Evolutionary conservation across 2,329 filamentous ascomycete species (phyloP), one percentile per base, ranked within the genome.

Genomic region (Zymoseptoria ardabiliae): DNA sequence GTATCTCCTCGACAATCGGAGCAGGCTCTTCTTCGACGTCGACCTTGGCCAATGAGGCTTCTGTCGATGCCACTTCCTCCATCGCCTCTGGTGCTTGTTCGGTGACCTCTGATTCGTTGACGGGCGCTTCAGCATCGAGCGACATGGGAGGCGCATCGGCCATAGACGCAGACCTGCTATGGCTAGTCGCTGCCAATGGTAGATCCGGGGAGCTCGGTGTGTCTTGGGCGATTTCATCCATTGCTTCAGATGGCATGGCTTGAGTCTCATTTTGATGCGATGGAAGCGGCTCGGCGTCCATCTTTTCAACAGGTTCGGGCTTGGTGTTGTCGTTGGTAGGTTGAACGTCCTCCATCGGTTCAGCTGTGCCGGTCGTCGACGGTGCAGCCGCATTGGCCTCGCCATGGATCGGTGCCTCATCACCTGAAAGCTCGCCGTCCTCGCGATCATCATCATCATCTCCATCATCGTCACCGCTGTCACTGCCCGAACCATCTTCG

Each of bases 381-480:
- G 20, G 11, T 30, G 8, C 20, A 19, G 51, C 22, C 17, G 51
- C 51, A 13, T 13, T 51, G 11, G 53, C 60, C 51, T 60, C 59
- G 25, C 63, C 63, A 55, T 65, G 66, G 17, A 58, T 65, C 8
- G 63, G 64, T 28, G 62, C 68, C 55, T 68, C 68, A 3, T 71
- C 70, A 30, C 71, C 71, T 9, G 66, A 66, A 2, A 70, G 62
- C 57, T 74, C 70, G 28, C 70, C 72, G 13, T 72, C 72, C 51
- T 73, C 72, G 41, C 68, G 63, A 54, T 77, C 73, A 13, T 78
- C 77, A n/a, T 78, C 77, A 19, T 79, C 76, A 10, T 75, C 77
- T 1, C 75, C 77, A 41, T 80, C 79, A n/a, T 77, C 80, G 51
- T 81, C 81, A 25, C 79, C 79, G 3, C 75, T 77, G 5, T 77